Evolutionary conservation across 495 filamentous ascomycete species (phyloP), one percentile per base, ranked within the genome.

Genomic region (Penicillium nucicola): DNA sequence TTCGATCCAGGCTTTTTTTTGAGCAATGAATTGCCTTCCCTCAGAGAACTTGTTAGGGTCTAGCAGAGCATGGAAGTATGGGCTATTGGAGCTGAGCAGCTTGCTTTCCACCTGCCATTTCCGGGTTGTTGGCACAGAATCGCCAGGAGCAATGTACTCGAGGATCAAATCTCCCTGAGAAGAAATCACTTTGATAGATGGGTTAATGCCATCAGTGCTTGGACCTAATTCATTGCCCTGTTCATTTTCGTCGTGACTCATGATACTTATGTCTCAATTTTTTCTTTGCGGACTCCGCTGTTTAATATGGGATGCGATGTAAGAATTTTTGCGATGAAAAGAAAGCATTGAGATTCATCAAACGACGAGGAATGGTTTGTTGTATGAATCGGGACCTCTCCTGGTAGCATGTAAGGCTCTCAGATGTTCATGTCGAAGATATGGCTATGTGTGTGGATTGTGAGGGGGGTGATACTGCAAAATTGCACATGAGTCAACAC

Each of bases 31-130:
- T 12, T 63, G n/a, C 33, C 59, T 68, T 6, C 76, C 76, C 47
- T 80, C 77, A 1, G 57, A 56, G 48, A 80, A 80, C 45, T 79
- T 80, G 17, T 64, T 55, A 1, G 72, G 68, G 42, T 79, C 74
- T 8, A 80, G 60, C 6, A 80, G 56, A 6, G 65, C 71, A 25
- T 67, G 58, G 38, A 79, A 79, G 33, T 79, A 80, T 2, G 69
- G 70, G 45, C 71, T 72, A 13, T 66, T 68, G 11, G 43, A 32
- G 22, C 55, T 60, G 9, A 76, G 57, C 32, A 44, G 48, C 9
- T 62, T 45, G 39, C 65, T 74, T 25, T 58, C 60, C 10, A 76
- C 66, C 45, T 61, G 65, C 73, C 73, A 76, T 17, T 56, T 53
- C 44, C 57, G 50, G n/a, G 14, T 30, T 6, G 32, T 40, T 19